phyloP scores from a whole-genome alignment of 2,329 filamentous ascomycete genomes.

The Ascochyta viciae-villosae region DNA sequence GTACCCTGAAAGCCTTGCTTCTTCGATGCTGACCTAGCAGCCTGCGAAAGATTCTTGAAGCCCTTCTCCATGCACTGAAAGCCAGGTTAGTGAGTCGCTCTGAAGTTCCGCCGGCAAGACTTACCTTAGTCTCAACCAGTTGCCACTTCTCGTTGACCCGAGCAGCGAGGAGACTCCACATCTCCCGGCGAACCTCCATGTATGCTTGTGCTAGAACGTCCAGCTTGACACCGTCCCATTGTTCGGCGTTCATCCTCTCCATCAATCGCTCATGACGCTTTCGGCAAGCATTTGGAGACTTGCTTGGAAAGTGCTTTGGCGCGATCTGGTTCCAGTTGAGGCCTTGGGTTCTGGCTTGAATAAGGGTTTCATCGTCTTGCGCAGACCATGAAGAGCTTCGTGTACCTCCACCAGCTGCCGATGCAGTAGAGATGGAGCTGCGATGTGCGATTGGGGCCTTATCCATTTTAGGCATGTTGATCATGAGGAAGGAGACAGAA shows the following conservation, averaged over 20 bases:
- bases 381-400: slow-evolving; percentile 68
- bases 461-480: slow-evolving; percentile 56
- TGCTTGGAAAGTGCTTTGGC: slow-evolving; percentile 75
- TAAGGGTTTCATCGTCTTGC: slow-evolving; percentile 75
- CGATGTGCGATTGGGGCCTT: slow-evolving; percentile 41
- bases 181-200: slow-evolving; percentile 78
- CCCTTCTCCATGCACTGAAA: slow-evolving; percentile 81
- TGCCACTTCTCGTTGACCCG: slow-evolving; percentile 63
- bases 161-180: slow-evolving; percentile 79
- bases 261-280: slow-evolving; percentile 87
- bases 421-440: slow-evolving; percentile 41
- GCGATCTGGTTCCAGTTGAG: slow-evolving; percentile 87
- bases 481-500: slow-evolving; percentile 29
- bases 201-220: slow-evolving; percentile 79
- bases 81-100: slow-evolving; percentile 17
- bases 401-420: slow-evolving; percentile 39
- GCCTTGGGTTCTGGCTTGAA: slow-evolving; percentile 74
- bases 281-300: slow-evolving; percentile 82
- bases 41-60: slow-evolving; percentile 78
- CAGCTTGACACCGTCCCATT: slow-evolving; percentile 79
- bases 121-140: slow-evolving; percentile 82
- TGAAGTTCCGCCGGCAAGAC: neutral
- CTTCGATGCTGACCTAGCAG: slow-evolving; percentile 69
- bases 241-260: slow-evolving; percentile 74
- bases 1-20: slow-evolving; percentile 60